Conservation (phyloP, 768 basidiomycete species). For the Roridomyces roridus region DNA sequence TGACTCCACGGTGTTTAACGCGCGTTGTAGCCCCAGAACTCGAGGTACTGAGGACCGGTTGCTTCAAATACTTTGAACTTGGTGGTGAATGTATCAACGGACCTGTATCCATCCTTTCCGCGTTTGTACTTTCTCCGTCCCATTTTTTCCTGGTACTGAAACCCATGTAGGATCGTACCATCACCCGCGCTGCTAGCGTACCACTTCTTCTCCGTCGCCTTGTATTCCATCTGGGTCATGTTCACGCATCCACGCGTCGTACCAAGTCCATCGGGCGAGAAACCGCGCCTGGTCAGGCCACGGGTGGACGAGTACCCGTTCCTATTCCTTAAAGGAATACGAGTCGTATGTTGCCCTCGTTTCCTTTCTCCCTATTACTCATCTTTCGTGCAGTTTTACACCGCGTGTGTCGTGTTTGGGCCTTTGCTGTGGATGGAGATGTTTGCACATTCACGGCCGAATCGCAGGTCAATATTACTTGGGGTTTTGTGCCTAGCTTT, state of each 20-base stretch:
- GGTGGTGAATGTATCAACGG: constrained; percentile 90
- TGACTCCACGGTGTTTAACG: not conserved
- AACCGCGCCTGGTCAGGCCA: constrained; percentile 48
- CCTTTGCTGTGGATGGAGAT: constrained; percentile 91
- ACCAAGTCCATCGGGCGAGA: constrained; percentile 34
- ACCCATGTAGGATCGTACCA: constrained; percentile 67
- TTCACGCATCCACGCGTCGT: constrained; percentile 61
- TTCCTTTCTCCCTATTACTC: constrained; percentile 7
- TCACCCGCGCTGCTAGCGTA: constrained; percentile 81
- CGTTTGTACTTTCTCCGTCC: constrained; percentile 53
- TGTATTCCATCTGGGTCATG: constrained; percentile 92
- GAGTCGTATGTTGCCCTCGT: constrained; percentile 71
- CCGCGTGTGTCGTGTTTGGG: constrained; percentile 86
- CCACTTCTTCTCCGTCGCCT: constrained; percentile 96
- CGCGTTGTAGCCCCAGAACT: constrained; percentile 60
- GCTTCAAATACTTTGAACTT: constrained; percentile 96
- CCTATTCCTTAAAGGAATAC: constrained; percentile 63
- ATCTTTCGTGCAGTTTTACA: constrained; percentile 73
- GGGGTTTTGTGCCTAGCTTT: not conserved
- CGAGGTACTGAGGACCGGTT: constrained; percentile 75
- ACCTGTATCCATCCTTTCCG: constrained; percentile 89
- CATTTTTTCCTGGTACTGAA: not conserved
- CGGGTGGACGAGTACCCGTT: constrained; percentile 70
- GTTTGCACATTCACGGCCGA: constrained; percentile 17
- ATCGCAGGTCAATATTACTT: constrained; percentile 6